Evolutionary conservation across 1,139 yeast genomes (phyloP).

Genomic region (Wickerhamiella pararugosa): DNA sequence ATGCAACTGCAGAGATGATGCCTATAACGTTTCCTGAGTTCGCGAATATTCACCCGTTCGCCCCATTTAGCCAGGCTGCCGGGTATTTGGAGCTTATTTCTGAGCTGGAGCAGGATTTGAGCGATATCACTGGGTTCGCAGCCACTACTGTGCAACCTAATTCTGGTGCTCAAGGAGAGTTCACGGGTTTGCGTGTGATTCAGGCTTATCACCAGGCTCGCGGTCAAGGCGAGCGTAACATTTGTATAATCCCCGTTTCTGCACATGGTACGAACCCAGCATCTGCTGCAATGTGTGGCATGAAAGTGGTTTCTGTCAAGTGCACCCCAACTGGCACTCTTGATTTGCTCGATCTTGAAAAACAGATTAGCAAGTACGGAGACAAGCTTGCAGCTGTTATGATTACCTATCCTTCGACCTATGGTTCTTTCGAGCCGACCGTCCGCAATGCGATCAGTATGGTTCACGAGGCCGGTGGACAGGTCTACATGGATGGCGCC

Average conservation of each 20-base stretch:
- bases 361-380: slow-evolving; percentile 56
- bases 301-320: slow-evolving; percentile 84
- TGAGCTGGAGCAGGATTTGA: slow-evolving; percentile 72
- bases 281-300: slow-evolving; percentile 93
- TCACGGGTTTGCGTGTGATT: slow-evolving; percentile 82
- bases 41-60: slow-evolving; percentile 79
- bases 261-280: slow-evolving; percentile 99
- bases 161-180: slow-evolving; percentile 98
- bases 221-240: slow-evolving; percentile 63
- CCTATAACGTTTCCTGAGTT: slow-evolving; percentile 94
- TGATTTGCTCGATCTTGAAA: slow-evolving; percentile 59
- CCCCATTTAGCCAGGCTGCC: slow-evolving; percentile 68
- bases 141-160: slow-evolving; percentile 91
- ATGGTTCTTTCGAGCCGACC: slow-evolving; percentile 90
- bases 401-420: slow-evolving; percentile 96
- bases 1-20: slow-evolving; percentile 88
- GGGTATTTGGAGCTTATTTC: slow-evolving; percentile 66
- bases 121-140: slow-evolving; percentile 89
- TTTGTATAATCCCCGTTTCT: slow-evolving; percentile 88
- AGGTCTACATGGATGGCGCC: slow-evolving; percentile 95
- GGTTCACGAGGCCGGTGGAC: slow-evolving; percentile 80
- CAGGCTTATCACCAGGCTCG: slow-evolving; percentile 56
- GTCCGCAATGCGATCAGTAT: slow-evolving; percentile 70
- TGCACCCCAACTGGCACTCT: slow-evolving; percentile 77
- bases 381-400: slow-evolving; percentile 71